phyloP scores from a whole-genome alignment of 2,329 filamentous ascomycete genomes.

The Beauveria rudraprayagi region DNA sequence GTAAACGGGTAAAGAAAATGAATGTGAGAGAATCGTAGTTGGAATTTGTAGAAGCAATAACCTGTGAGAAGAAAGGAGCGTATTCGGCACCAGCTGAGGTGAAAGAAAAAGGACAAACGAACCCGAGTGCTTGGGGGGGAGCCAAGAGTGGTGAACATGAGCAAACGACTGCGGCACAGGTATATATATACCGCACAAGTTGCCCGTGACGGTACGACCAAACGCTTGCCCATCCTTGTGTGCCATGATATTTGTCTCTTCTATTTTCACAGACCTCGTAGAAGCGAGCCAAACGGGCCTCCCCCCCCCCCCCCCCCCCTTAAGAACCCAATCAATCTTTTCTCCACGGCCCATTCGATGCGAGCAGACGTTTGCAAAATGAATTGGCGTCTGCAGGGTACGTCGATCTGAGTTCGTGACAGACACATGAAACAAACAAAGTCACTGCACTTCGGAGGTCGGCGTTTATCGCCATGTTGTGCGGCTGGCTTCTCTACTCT shows the following conservation, averaged over 20 bases:
- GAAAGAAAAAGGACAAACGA: background rate
- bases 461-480: background rate
- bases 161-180: background rate
- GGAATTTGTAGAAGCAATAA: no score
- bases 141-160: background rate
- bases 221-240: no score
- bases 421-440: background rate
- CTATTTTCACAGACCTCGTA: no score
- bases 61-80: background rate
- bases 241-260: no score
- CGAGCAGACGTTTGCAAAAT: background rate
- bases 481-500: background rate
- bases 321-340: no score
- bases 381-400: background rate
- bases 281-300: background rate
- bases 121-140: background rate
- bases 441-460: background rate
- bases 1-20: no score
- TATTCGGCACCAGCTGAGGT: background rate
- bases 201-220: no score
- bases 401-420: background rate
- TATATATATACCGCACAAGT: background rate
- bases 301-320: background rate
- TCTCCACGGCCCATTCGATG: no score
- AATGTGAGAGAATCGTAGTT: no score